Conservation (phyloP, 495 filamentous ascomycete genomes). For the Aspergillus bertholletiae region DNA sequence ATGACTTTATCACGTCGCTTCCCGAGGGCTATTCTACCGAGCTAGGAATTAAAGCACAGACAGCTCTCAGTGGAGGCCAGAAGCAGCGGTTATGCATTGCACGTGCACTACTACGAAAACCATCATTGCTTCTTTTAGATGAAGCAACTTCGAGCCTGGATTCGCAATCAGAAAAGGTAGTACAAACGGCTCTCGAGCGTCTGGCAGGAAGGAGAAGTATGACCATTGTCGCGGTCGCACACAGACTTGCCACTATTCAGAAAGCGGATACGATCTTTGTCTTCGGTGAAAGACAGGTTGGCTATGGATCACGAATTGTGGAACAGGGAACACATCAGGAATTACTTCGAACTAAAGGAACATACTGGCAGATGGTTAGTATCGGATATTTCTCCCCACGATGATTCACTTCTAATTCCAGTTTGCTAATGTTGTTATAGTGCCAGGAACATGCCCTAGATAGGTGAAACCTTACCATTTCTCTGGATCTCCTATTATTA, state of each 20-base stretch:
- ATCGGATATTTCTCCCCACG: neutral
- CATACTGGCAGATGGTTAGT: conserved; percentile 36
- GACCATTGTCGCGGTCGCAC: conserved; percentile 68
- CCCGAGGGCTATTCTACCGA: conserved; percentile 38
- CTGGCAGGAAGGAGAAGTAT: conserved; percentile 47
- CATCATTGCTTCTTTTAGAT: conserved; percentile 62
- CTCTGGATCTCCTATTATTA: no score
- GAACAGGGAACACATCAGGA: conserved; percentile 26
- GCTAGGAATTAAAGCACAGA: conserved; percentile 35
- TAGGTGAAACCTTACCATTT: neutral
- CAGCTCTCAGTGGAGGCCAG: conserved; percentile 65
- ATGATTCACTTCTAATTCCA: no score
- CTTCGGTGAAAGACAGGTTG: conserved; percentile 43
- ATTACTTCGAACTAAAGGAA: conserved; percentile 22
- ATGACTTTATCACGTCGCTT: conserved; percentile 54
- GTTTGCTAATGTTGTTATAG: neutral
- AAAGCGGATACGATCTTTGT: conserved; percentile 72
- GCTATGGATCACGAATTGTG: conserved; percentile 17
- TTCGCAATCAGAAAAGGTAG: conserved; percentile 61
- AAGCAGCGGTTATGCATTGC: conserved; percentile 69
- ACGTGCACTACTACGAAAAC: conserved; percentile 62
- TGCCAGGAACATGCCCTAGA: conserved; percentile 9
- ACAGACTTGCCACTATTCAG: conserved; percentile 65
- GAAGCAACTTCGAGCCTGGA: conserved; percentile 71
- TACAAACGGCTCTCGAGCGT: conserved; percentile 61